Evolutionary conservation across 2,329 filamentous ascomycete genomes (phyloP).

Genomic region (Penicillium sp.): DNA sequence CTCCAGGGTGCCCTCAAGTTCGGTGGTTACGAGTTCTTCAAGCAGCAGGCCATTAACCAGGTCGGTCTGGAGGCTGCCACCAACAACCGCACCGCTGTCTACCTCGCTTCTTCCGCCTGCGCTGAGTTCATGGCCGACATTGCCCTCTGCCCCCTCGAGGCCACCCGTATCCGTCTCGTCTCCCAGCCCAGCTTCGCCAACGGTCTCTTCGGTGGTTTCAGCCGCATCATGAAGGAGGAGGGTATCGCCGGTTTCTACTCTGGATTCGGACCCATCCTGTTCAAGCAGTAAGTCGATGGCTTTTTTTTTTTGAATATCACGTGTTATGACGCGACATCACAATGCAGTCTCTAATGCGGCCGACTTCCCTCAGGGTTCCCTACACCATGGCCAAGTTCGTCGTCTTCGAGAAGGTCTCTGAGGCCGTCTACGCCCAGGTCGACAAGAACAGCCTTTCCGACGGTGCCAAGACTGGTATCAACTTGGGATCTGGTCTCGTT

Average conservation of each 20-base stretch:
- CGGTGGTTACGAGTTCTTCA: conserved; percentile 94
- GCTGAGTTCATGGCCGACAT: conserved; percentile 61
- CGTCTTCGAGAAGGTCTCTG: conserved; percentile 82
- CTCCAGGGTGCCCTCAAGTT: conserved; percentile 91
- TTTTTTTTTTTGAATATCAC: background rate
- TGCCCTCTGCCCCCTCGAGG: conserved; percentile 82
- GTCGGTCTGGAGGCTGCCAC: conserved; percentile 71
- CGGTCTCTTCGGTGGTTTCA: conserved; percentile 71
- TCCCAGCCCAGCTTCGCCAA: conserved; percentile 79
- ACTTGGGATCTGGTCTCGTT: conserved; percentile 77
- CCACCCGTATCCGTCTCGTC: conserved; percentile 88
- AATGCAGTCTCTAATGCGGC: background rate
- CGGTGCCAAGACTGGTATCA: conserved; percentile 68
- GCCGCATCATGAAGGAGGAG: conserved; percentile 77
- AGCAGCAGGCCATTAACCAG: conserved; percentile 78
- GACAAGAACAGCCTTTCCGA: conserved; percentile 67
- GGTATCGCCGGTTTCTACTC: conserved; percentile 83
- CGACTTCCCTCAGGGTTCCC: conserved; percentile 56
- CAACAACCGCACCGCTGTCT: conserved; percentile 75
- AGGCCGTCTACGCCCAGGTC: conserved; percentile 61
- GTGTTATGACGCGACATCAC: background rate
- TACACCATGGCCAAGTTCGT: conserved; percentile 97
- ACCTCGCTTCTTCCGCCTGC: conserved; percentile 60
- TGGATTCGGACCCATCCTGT: conserved; percentile 80
- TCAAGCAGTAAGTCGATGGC: conserved; percentile 62